A percentile compares a stretch with the other conserved stretches of the same genome.
These are phyloP conservation scores for Apophysomyces ossiformis DNA, from an alignment of 371 early-diverging fungal genomes.

Conservation along the genomic window DNA sequence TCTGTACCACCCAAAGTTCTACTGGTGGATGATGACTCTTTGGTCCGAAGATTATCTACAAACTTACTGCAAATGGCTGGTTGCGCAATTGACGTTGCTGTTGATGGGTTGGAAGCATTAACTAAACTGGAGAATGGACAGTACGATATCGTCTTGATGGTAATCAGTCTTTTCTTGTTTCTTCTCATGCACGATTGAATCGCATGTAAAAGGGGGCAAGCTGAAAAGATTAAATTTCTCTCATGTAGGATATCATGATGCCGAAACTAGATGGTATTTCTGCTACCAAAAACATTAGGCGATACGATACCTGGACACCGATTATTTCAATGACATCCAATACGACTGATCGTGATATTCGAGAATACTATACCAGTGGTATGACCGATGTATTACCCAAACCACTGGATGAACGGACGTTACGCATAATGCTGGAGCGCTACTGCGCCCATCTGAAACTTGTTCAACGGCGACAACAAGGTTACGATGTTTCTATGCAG, in stretches of 20 bases:
- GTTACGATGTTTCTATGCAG: background rate
- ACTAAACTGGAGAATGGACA: slow-evolving; percentile 59
- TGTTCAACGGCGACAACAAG: slow-evolving; percentile 20
- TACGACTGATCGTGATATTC: slow-evolving; percentile 65
- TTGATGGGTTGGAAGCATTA: slow-evolving; percentile 77
- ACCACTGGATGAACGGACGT: slow-evolving; percentile 60
- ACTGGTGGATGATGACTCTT: slow-evolving; percentile 78
- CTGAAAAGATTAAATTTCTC: background rate
- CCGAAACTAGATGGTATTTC: slow-evolving; percentile 77
- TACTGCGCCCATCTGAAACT: slow-evolving; percentile 55
- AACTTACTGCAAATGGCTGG: slow-evolving; percentile 74
- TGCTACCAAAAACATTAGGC: slow-evolving; percentile 74
- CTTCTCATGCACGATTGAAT: background rate
- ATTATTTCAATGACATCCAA: slow-evolving; percentile 83
- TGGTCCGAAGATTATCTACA: slow-evolving; percentile 65
- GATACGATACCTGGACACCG: slow-evolving; percentile 73
- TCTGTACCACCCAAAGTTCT: slow-evolving; percentile 71
- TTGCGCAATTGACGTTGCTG: slow-evolving; percentile 75
- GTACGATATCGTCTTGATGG: slow-evolving; percentile 82
- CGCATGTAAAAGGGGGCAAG: background rate
- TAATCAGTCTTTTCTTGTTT: slow-evolving; percentile 23
- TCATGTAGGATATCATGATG: slow-evolving; percentile 73
- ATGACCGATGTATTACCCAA: slow-evolving; percentile 86
- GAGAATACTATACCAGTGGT: slow-evolving; percentile 70
- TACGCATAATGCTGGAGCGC: slow-evolving; percentile 52